phyloP scores from a whole-genome alignment of 495 filamentous ascomycete genomes.

The Lophiotrema nucula region DNA sequence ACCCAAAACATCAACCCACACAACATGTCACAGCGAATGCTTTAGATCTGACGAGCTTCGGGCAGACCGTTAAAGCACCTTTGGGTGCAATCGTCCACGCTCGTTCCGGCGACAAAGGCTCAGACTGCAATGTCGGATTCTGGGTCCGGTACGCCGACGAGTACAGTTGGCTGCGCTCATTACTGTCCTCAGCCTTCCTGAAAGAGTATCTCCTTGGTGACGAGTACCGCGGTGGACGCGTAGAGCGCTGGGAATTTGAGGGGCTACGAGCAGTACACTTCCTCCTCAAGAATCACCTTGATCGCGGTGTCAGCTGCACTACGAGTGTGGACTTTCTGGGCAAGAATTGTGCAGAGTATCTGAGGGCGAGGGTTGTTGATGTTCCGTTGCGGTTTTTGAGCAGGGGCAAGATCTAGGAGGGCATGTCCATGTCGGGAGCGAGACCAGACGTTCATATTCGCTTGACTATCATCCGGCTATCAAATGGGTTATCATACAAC shows the following conservation, averaged over 20 bases:
- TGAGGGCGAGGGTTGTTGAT: slow-evolving; percentile 32
- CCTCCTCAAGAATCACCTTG: slow-evolving; percentile 37
- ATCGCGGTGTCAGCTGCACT: slow-evolving; percentile 35
- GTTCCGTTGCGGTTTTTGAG: slow-evolving; percentile 26
- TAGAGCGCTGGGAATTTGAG: slow-evolving; percentile 39
- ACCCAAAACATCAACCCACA: slow-evolving; percentile 22
- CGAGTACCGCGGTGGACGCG: slow-evolving; percentile 26
- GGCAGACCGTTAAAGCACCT: slow-evolving; percentile 27
- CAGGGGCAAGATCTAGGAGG: slow-evolving; percentile 16
- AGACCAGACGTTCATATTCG: too few relatives aligned
- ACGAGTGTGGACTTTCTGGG: slow-evolving; percentile 36
- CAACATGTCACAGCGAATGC: slow-evolving; percentile 21
- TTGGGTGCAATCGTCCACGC: slow-evolving; percentile 39
- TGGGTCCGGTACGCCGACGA: slow-evolving; percentile 34
- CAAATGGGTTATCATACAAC: too few relatives aligned
- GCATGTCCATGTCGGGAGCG: too few relatives aligned
- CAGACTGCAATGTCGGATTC: slow-evolving; percentile 41
- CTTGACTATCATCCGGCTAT: too few relatives aligned
- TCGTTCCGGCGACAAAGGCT: slow-evolving; percentile 42
- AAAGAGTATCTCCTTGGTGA: slow-evolving; percentile 35
- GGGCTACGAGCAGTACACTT: slow-evolving; percentile 40
- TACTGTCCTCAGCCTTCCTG: slow-evolving; percentile 36
- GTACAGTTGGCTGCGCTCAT: slow-evolving; percentile 39
- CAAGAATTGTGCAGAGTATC: slow-evolving; percentile 40
- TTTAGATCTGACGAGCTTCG: slow-evolving; percentile 25